phyloP scores from a whole-genome alignment of 2,329 filamentous ascomycete species.

The Helminthosporium solani region DNA sequence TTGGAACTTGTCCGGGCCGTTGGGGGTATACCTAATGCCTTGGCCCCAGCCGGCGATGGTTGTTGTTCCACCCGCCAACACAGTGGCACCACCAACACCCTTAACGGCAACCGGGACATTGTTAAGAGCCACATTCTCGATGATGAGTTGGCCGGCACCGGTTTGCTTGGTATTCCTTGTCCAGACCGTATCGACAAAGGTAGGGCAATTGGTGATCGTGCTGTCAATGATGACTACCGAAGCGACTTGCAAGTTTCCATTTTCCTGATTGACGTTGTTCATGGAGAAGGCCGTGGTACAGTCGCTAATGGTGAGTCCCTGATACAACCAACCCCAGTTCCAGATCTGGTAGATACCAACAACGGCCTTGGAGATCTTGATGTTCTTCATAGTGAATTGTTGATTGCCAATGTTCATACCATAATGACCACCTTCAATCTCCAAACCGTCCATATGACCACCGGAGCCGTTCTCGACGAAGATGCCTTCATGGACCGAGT shows the following conservation, averaged over 20 bases:
- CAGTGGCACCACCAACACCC: conserved; percentile 26
- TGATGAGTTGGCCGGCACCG: conserved; percentile 53
- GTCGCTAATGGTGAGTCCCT: conserved; percentile 53
- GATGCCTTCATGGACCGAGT: conserved; percentile 52
- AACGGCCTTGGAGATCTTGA: conserved; percentile 54
- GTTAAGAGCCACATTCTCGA: conserved; percentile 55
- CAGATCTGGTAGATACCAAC: conserved; percentile 60
- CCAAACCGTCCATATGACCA: conserved; percentile 50
- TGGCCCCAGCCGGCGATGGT: conserved; percentile 41
- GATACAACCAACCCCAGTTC: conserved; percentile 62
- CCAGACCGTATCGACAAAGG: conserved; percentile 53
- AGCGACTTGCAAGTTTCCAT: conserved; percentile 47
- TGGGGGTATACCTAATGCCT: conserved; percentile 38
- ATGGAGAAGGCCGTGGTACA: conserved; percentile 58
- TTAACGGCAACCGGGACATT: conserved; percentile 38
- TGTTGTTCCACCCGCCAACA: conserved; percentile 35
- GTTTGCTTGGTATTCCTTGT: conserved; percentile 40
- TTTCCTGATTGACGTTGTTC: conserved; percentile 27
- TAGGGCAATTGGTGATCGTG: conserved; percentile 51
- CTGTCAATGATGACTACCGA: conserved; percentile 61
- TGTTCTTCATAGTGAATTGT: conserved; percentile 59
- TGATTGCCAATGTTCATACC: conserved; percentile 51
- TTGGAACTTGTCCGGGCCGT: conserved; percentile 50
- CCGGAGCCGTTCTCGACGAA: conserved; percentile 51
- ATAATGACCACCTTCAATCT: conserved; percentile 46